These are phyloP conservation scores for Elsinoe arachidis DNA, from an alignment of 2,329 filamentous ascomycete genomes.

Conservation along the genomic window DNA sequence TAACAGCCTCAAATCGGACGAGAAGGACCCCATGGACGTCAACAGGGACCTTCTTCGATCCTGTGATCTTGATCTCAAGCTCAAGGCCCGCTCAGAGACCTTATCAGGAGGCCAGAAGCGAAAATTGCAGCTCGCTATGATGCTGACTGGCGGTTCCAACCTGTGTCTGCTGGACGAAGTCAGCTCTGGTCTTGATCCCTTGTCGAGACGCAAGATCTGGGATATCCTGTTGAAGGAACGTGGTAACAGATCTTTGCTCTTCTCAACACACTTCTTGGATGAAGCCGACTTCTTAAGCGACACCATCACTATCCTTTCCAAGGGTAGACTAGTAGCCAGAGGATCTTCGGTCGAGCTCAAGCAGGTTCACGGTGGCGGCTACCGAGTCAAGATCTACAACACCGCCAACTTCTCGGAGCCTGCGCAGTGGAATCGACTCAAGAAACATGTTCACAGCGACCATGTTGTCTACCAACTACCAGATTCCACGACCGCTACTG, in stretches of 20 bases:
- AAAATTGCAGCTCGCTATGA: constrained; percentile 87
- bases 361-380: constrained; percentile 70
- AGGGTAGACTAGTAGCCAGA: constrained; percentile 69
- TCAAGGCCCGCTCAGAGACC: constrained; percentile 62
- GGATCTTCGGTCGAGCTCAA: constrained; percentile 84
- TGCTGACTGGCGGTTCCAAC: constrained; percentile 81
- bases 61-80: constrained; percentile 69
- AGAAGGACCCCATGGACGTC: constrained; percentile 51
- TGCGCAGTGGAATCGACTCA: constrained; percentile 22
- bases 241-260: constrained; percentile 68
- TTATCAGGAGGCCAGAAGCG: constrained; percentile 86
- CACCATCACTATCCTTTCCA: constrained; percentile 79
- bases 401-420: constrained; percentile 36
- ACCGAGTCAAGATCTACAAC: constrained; percentile 67
- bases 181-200: constrained; percentile 75
- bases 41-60: constrained; percentile 56
- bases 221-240: constrained; percentile 82
- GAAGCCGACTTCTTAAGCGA: constrained; percentile 86
- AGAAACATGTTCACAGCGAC: constrained; percentile 52
- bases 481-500: constrained; percentile 60
- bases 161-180: constrained; percentile 92
- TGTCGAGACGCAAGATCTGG: constrained; percentile 85
- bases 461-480: constrained; percentile 64
- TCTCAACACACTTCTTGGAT: constrained; percentile 90
- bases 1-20: constrained; percentile 66